These are phyloP conservation scores for Ganoderma sinense DNA, from an alignment of 1,284 basidiomycete genomes.

Conservation along the genomic window DNA sequence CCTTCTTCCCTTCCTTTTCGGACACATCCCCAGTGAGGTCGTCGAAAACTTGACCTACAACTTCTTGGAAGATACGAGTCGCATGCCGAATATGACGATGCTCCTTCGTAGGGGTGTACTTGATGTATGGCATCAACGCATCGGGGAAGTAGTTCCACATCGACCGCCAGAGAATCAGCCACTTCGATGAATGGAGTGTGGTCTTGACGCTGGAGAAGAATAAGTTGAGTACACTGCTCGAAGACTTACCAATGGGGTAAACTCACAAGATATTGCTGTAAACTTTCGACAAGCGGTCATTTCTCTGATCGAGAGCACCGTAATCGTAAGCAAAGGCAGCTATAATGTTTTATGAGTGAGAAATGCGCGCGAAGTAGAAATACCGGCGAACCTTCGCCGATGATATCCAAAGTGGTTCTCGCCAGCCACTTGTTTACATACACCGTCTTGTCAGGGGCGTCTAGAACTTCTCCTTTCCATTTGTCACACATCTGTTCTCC, in stretches of 20 bases:
- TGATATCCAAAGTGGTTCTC: conserved; percentile 40
- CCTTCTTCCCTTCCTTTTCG: conserved; percentile 33
- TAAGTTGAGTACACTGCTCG: background rate
- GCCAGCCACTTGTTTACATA: conserved; percentile 35
- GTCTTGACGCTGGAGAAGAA: conserved; percentile 17
- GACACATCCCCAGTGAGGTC: conserved; percentile 17
- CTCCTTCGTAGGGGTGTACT: conserved; percentile 38
- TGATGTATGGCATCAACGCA: conserved; percentile 31
- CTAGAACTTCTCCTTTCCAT: conserved; percentile 27
- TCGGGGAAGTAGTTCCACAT: conserved; percentile 38
- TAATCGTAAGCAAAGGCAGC: conserved; percentile 42
- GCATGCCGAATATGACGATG: conserved; percentile 35
- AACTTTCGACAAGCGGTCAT: conserved; percentile 34
- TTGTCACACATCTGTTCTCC: conserved; percentile 20
- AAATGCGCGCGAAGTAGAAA: background rate
- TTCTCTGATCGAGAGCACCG: conserved; percentile 36
- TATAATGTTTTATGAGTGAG: conserved; percentile 1
- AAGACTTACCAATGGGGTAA: background rate
- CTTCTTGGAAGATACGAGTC: conserved; percentile 25
- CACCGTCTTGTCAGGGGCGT: conserved; percentile 13
- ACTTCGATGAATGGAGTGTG: conserved; percentile 33
- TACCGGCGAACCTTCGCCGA: conserved; percentile 37
- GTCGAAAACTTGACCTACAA: conserved; percentile 33
- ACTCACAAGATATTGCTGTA: conserved; percentile 43
- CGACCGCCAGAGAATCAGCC: conserved; percentile 33